phyloP scores from a whole-genome alignment of 1,284 basidiomycete species.

The Trichosporon faecale region DNA sequence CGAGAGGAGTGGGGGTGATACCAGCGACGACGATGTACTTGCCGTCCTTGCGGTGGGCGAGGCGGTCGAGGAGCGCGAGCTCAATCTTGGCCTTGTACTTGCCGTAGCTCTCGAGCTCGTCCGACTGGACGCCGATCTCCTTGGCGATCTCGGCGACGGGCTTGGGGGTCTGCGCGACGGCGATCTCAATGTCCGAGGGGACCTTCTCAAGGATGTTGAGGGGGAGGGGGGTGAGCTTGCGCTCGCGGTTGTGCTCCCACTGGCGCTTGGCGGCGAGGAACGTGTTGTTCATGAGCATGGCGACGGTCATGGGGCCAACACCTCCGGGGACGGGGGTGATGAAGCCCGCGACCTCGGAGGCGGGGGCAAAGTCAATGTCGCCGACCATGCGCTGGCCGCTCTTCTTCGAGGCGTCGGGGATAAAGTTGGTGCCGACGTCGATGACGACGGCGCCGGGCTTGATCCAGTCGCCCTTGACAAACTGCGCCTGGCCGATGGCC shows the following conservation, averaged over 20 bases:
- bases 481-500: slow-evolving; percentile 88
- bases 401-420: slow-evolving; percentile 88
- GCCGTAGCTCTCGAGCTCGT: slow-evolving; percentile 92
- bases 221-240: slow-evolving; percentile 70
- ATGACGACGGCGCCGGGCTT: slow-evolving; percentile 92
- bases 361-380: slow-evolving; percentile 85
- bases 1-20: slow-evolving; percentile 96
- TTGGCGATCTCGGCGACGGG: slow-evolving; percentile 75
- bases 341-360: slow-evolving; percentile 70
- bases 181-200: slow-evolving; percentile 92
- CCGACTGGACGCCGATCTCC: slow-evolving; percentile 81
- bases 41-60: slow-evolving; percentile 82
- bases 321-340: slow-evolving; percentile 99
- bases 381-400: slow-evolving; percentile 94
- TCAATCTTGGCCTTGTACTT: slow-evolving; percentile 97
- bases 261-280: slow-evolving; percentile 76
- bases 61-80: slow-evolving; percentile 78
- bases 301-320: slow-evolving; percentile 99
- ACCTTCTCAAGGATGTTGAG: slow-evolving; percentile 79
- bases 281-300: slow-evolving; percentile 97
- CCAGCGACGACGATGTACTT: slow-evolving; percentile 98
- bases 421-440: slow-evolving; percentile 96
- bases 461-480: slow-evolving; percentile 90
- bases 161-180: slow-evolving; percentile 92
- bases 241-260: slow-evolving; percentile 65